phyloP scores from a whole-genome alignment of 345 rosid genomes.

The Brassica juncea region DNA sequence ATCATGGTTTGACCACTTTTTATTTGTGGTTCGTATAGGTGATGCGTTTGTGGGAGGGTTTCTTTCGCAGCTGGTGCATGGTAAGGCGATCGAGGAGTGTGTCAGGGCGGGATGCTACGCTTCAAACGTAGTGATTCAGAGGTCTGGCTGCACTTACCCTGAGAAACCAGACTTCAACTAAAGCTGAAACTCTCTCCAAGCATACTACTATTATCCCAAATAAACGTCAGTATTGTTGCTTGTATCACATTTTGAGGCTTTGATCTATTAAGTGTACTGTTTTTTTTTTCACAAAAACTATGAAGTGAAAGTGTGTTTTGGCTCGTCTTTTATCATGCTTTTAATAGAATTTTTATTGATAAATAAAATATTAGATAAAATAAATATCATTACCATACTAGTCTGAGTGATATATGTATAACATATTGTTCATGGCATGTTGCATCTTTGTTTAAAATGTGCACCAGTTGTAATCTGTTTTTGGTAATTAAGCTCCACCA shows the following conservation, averaged over 20 bases:
- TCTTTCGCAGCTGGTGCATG: slow-evolving; percentile 77
- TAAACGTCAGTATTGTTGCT: slow-evolving; percentile 29
- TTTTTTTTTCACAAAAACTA: neutral
- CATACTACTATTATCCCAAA: slow-evolving; percentile 22
- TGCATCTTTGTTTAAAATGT: neutral
- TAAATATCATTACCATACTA: neutral
- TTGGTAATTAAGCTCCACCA: neutral
- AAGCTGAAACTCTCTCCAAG: slow-evolving; percentile 1
- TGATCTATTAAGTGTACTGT: neutral
- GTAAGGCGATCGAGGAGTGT: slow-evolving; percentile 72
- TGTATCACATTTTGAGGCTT: slow-evolving; percentile 30
- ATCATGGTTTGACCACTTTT: neutral
- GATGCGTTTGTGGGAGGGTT: slow-evolving; percentile 74
- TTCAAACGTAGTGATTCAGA: slow-evolving; percentile 40
- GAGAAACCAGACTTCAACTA: slow-evolving; percentile 48
- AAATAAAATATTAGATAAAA: neutral
- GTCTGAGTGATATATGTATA: neutral
- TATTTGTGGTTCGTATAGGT: slow-evolving; percentile 44
- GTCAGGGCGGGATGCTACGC: slow-evolving; percentile 86
- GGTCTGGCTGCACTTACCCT: slow-evolving; percentile 93
- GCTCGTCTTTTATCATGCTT: neutral
- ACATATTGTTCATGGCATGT: neutral
- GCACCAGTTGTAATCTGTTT: neutral
- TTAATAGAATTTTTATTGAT: neutral
- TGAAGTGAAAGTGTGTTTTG: neutral